These are phyloP conservation scores for Beauveria rudraprayagi DNA, from an alignment of 2,329 filamentous ascomycete genomes.

Conservation along the genomic window DNA sequence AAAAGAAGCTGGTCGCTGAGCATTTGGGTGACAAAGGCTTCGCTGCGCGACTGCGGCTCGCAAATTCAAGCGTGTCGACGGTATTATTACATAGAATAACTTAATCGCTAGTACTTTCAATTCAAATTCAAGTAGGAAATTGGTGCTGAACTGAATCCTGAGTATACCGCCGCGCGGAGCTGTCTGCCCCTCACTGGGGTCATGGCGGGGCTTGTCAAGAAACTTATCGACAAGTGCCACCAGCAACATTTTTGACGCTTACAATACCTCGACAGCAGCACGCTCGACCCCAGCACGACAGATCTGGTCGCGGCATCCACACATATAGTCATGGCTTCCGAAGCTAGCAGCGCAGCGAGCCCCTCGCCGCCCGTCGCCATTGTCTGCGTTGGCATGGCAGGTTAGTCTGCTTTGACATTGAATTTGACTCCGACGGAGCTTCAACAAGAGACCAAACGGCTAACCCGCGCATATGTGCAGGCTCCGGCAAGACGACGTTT, in stretches of 20 bases:
- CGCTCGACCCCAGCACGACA: not conserved
- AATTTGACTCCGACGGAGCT: not conserved
- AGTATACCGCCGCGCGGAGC: too few species aligned
- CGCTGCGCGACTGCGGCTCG: too few species aligned
- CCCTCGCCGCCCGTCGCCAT: constrained; percentile 60
- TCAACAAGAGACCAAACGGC: not conserved
- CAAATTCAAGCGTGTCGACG: too few species aligned
- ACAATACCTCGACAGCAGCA: not conserved
- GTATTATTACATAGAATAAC: too few species aligned
- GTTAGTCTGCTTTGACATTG: constrained; percentile 31
- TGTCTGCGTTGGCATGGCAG: constrained; percentile 96
- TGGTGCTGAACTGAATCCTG: too few species aligned
- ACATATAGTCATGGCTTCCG: constrained; percentile 24
- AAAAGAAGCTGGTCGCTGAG: not conserved
- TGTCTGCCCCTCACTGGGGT: too few species aligned
- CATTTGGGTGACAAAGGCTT: too few species aligned
- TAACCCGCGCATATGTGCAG: constrained; percentile 29
- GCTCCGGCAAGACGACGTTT: constrained; percentile 98
- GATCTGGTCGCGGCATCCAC: not conserved
- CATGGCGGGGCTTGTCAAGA: constrained; percentile 7
- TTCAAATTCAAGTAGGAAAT: too few species aligned
- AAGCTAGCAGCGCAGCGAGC: constrained; percentile 22
- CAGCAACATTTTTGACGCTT: constrained; percentile 4
- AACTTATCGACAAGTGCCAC: not conserved
- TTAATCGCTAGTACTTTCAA: too few species aligned